Conservation (phyloP, 1,284 basidiomycete species). For the Sporisorium scitamineum region DNA sequence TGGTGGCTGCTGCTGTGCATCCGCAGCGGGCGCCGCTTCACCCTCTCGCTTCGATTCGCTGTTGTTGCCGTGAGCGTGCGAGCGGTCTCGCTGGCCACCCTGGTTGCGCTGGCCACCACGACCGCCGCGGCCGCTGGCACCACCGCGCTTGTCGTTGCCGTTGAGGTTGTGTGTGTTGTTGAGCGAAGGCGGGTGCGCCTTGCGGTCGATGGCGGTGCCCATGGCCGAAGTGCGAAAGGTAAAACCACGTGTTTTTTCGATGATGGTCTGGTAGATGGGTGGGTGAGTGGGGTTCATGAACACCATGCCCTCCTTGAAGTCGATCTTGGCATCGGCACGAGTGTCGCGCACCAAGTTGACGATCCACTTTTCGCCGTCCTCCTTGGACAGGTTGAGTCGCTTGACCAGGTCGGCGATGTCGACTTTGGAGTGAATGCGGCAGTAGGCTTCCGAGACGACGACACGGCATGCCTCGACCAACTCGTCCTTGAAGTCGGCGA, state of each 20-base stretch:
- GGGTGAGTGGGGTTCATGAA: slow-evolving; percentile 90
- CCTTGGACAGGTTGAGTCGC: slow-evolving; percentile 87
- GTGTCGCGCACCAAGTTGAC: slow-evolving; percentile 98
- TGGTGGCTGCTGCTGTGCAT: slow-evolving; percentile 36
- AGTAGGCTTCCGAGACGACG: slow-evolving; percentile 95
- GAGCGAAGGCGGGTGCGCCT: slow-evolving; percentile 63
- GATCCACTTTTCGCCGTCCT: slow-evolving; percentile 99
- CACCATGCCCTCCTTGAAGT: slow-evolving; percentile 95
- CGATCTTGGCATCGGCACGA: slow-evolving; percentile 96
- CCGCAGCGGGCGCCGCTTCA: slow-evolving; percentile 33
- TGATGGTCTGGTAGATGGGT: slow-evolving; percentile 92
- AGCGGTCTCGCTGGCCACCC: slow-evolving; percentile 43
- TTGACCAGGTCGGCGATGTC: slow-evolving; percentile 95
- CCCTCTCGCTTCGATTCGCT: slow-evolving; percentile 39
- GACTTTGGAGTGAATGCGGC: slow-evolving; percentile 94
- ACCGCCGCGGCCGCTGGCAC: slow-evolving; percentile 56
- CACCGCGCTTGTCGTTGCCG: slow-evolving; percentile 53
- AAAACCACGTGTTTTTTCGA: slow-evolving; percentile 93
- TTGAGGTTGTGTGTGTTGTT: slow-evolving; percentile 54
- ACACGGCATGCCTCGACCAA: slow-evolving; percentile 96
- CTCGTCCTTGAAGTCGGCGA: slow-evolving; percentile 87
- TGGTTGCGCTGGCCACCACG: slow-evolving; percentile 59
- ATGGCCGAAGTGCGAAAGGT: slow-evolving; percentile 90
- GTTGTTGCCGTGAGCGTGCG: slow-evolving; percentile 24
- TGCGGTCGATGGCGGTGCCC: slow-evolving; percentile 82